Conservation (phyloP, 805 yeast species). For the Saturnispora zaruensis region DNA sequence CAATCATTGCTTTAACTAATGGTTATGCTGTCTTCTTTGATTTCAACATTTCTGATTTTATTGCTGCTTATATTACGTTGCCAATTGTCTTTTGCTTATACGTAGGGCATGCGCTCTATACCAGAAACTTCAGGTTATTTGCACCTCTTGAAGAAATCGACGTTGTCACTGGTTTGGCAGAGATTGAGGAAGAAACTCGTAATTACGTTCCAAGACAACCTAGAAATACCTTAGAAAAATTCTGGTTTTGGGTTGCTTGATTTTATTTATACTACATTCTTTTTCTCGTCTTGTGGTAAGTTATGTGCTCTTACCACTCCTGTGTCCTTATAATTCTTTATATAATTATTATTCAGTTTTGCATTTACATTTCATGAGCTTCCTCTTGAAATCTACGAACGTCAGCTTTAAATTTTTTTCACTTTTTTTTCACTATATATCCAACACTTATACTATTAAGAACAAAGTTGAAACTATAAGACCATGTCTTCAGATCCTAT, state of each 20-base stretch:
- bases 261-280: neutral
- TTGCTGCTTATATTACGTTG: slow-evolving; percentile 59
- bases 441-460: neutral
- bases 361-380: slow-evolving; percentile 1
- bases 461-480: neutral
- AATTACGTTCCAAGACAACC: slow-evolving; percentile 24
- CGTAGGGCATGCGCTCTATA: slow-evolving; percentile 46
- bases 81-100: slow-evolving; percentile 47
- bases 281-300: neutral
- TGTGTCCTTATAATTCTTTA: neutral
- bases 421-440: slow-evolving; percentile 1
- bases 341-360: neutral
- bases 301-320: neutral
- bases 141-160: slow-evolving; percentile 52
- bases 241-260: slow-evolving; percentile 42
- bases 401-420: slow-evolving; percentile 1
- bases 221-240: slow-evolving; percentile 35
- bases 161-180: slow-evolving; percentile 51
- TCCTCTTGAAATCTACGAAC: neutral
- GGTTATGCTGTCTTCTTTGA: slow-evolving; percentile 57
- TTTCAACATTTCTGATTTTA: slow-evolving; percentile 44
- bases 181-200: slow-evolving; percentile 46
- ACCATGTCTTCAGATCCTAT: slow-evolving; percentile 10
- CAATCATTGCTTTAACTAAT: slow-evolving; percentile 38
- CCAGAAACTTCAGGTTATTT: slow-evolving; percentile 37